Conservation (phyloP, 108 stramenopile species). For the Halocafeteria seosinensis region DNA sequence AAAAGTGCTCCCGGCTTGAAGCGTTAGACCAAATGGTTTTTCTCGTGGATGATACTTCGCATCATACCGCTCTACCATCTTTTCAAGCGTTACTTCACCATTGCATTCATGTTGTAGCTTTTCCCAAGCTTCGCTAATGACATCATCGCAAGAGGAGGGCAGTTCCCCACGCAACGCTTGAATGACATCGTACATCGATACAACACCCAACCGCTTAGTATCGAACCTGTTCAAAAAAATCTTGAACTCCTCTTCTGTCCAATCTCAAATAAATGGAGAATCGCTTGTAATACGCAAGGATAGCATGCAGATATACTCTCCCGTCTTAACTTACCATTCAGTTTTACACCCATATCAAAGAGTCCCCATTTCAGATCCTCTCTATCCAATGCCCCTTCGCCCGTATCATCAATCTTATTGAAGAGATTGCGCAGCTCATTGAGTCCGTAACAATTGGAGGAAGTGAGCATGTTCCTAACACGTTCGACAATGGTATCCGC, state of each 20-base stretch:
- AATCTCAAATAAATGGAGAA: too few relatives aligned
- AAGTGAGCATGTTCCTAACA: neutral
- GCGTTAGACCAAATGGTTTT: too few relatives aligned
- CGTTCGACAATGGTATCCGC: neutral
- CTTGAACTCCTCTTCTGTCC: constrained; percentile 17
- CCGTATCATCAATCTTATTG: constrained; percentile 24
- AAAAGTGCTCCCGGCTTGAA: too few relatives aligned
- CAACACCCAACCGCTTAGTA: constrained; percentile 19
- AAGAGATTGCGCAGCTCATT: constrained; percentile 10
- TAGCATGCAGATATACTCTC: too few relatives aligned
- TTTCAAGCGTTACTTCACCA: constrained; percentile 22
- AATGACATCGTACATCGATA: constrained; percentile 28
- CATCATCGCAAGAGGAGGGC: neutral
- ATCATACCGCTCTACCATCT: constrained; percentile 18
- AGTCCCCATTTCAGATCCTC: constrained; percentile 29
- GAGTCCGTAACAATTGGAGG: neutral
- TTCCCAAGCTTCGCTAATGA: constrained; percentile 15
- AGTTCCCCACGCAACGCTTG: constrained; percentile 24
- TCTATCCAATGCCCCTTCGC: constrained; percentile 13
- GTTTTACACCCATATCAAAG: constrained; percentile 14
- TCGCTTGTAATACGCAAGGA: too few relatives aligned
- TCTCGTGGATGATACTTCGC: constrained; percentile 21
- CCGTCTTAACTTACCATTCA: too few relatives aligned
- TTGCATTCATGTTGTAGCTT: constrained; percentile 17
- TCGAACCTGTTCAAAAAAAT: constrained; percentile 22